Base-by-base conservation (phyloP, 2,329 filamentous ascomycete species). In the Aureobasidium sp. region DNA sequence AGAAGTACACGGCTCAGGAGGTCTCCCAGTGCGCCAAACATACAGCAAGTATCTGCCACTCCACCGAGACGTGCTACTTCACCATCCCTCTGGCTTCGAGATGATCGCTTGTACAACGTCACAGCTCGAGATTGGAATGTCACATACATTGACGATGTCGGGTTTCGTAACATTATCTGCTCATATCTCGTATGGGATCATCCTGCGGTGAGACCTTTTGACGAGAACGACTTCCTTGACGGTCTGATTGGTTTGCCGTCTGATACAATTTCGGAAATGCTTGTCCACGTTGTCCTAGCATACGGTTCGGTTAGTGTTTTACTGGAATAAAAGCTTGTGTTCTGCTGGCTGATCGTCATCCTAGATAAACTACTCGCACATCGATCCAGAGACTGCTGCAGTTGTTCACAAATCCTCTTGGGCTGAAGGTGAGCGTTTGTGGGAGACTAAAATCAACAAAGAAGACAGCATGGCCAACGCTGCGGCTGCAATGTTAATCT, bases 111-210 rank as follows among this genome's bases (percentile, higher is more conserved):
- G 13, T 36, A 36, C 33, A 36, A 36, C 33, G 13, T 36, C 13
- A 36, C 7, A 93, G 73, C 94, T 96, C 3, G 86, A 95, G 67
- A 96, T 11, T 51, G 48, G 42, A n/a, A 43, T 43, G 42, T 43
- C 16, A n/a, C 42, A 43, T 43, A 43, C 18, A n/a, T 43, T 20
- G 42, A 43, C 18, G 42, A 43, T n/a, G 15, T n/a, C 9, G 42
- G 42, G 2, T 43, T 43, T n/a, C 42, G 42, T 4, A 43, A 43
- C 18, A 43, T 43, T 20, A 43, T 43, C 42, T 43, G 15, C 18
- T 43, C 42, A 4, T 43, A 43, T 43, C 42, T 43, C 4, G 18
- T n/a, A n/a, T 43, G 18, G 42, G 9, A 43, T n/a, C 42, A n/a
- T n/a, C 42, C 11, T 6, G 42, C 15, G 2, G 15, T n/a, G 5